Conservation (phyloP, 768 basidiomycete species). For the Rickenella mellea region DNA sequence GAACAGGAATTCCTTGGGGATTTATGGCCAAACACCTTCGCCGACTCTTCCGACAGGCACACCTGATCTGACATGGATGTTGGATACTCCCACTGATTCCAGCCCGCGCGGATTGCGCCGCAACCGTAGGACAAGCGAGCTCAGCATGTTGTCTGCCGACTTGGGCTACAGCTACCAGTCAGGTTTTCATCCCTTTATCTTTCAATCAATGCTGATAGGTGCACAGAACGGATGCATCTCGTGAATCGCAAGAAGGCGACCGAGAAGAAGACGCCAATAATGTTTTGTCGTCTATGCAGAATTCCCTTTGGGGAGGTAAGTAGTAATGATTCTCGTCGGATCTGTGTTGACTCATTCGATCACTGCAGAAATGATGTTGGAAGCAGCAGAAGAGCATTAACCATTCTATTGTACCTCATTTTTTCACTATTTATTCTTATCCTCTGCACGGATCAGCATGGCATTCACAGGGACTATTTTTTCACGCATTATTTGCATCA, state of each 20-base stretch:
- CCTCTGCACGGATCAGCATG: background rate
- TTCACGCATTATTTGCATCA: background rate
- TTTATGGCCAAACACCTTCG: conserved; percentile 19
- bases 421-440: conserved; percentile 1
- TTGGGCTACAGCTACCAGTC: conserved; percentile 39
- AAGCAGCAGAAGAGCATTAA: conserved; percentile 36
- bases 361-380: conserved; percentile 30
- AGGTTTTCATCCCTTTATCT: conserved; percentile 13
- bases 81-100: conserved; percentile 32
- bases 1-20: conserved; percentile 1
- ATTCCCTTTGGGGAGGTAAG: conserved; percentile 68
- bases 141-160: conserved; percentile 49
- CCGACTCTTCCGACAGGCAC: conserved; percentile 26
- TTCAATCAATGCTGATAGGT: conserved; percentile 10
- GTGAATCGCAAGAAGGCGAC: conserved; percentile 12
- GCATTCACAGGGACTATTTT: background rate
- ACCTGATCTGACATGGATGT: conserved; percentile 37
- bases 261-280: conserved; percentile 27
- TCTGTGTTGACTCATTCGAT: background rate
- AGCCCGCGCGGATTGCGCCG: conserved; percentile 39
- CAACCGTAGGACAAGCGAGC: conserved; percentile 44
- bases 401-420: conserved; percentile 8
- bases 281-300: conserved; percentile 49
- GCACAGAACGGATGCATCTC: conserved; percentile 11
- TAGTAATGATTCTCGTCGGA: background rate